Evolutionary conservation across 2,329 filamentous ascomycete genomes (phyloP).

Genomic region (Neurospora sp.): DNA sequence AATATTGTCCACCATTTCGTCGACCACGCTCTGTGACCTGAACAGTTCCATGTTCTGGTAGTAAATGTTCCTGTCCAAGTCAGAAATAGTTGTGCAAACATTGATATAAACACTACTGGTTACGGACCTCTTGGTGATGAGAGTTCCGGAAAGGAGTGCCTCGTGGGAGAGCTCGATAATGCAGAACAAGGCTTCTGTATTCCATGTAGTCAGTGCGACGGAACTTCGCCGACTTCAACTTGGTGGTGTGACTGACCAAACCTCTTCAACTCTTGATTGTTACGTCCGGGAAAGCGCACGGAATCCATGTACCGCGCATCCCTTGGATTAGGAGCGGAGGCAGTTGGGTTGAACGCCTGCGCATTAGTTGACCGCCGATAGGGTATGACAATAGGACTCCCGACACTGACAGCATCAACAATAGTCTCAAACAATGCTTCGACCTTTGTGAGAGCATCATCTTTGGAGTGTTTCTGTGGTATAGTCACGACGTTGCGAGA

Average conservation of each 20-base stretch:
- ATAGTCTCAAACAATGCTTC: not conserved
- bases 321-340: not conserved
- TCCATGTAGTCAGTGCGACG: not conserved
- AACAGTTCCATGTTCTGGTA: constrained; percentile 70
- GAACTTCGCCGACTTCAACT: not conserved
- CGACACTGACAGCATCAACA: not conserved
- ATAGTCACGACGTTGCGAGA: not conserved
- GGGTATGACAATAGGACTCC: not conserved
- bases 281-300: not conserved
- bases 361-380: not conserved
- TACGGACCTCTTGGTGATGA: constrained; percentile 53
- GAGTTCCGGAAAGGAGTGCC: constrained; percentile 42
- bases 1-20: constrained; percentile 64
- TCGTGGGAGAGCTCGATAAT: constrained; percentile 52
- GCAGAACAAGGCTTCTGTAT: constrained; percentile 43
- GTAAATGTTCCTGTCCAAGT: constrained; percentile 58
- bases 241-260: not conserved
- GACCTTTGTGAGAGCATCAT: not conserved
- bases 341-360: not conserved
- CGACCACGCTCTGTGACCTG: constrained; percentile 55
- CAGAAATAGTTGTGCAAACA: constrained; percentile 3
- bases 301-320: not conserved
- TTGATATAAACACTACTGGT: not conserved
- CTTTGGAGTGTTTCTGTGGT: not conserved
- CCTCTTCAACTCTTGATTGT: not conserved